Evolutionary conservation across 495 filamentous ascomycete genomes (phyloP).

Genomic region (Penicillium waksmanii): DNA sequence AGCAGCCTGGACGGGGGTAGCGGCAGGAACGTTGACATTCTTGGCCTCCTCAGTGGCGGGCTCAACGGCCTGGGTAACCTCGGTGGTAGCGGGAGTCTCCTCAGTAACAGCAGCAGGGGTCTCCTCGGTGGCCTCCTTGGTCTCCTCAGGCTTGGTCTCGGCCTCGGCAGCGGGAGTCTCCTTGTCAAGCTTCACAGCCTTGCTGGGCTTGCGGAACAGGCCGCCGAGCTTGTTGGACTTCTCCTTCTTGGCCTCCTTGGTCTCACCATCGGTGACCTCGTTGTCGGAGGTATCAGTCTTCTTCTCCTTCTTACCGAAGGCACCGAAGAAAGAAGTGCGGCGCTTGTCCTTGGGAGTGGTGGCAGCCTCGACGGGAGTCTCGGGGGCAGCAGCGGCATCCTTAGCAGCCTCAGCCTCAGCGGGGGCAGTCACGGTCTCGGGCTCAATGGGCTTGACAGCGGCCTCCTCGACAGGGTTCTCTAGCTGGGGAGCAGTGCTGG

Average conservation of each 20-base stretch:
- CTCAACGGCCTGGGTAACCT: slow-evolving; percentile 37
- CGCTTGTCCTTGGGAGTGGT: slow-evolving; percentile 54
- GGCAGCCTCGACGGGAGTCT: slow-evolving; percentile 40
- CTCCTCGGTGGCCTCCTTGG: slow-evolving; percentile 35
- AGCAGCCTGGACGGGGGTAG: slow-evolving; percentile 53
- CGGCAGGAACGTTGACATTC: slow-evolving; percentile 38
- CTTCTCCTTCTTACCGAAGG: slow-evolving; percentile 58
- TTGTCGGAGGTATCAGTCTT: slow-evolving; percentile 54
- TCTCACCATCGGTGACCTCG: slow-evolving; percentile 52
- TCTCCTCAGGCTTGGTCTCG: slow-evolving; percentile 41
- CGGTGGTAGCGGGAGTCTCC: slow-evolving; percentile 32
- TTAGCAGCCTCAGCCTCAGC: slow-evolving; percentile 46
- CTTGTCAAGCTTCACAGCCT: slow-evolving; percentile 53
- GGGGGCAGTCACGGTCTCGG: slow-evolving; percentile 48
- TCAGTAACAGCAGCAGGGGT: slow-evolving; percentile 15
- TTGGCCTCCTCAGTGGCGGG: slow-evolving; percentile 34
- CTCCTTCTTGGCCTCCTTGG: slow-evolving; percentile 55
- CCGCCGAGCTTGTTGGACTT: slow-evolving; percentile 56
- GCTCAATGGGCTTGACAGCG: slow-evolving; percentile 45
- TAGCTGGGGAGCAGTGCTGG: slow-evolving; percentile 55
- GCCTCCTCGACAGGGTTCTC: slow-evolving; percentile 54
- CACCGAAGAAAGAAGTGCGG: slow-evolving; percentile 59
- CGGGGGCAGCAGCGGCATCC: slow-evolving; percentile 36
- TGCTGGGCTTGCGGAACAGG: slow-evolving; percentile 61
- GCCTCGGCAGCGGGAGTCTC: slow-evolving; percentile 37